These are phyloP conservation scores for Alternaria triticina DNA, from an alignment of 2,329 filamentous ascomycete species.

Conservation along the genomic window DNA sequence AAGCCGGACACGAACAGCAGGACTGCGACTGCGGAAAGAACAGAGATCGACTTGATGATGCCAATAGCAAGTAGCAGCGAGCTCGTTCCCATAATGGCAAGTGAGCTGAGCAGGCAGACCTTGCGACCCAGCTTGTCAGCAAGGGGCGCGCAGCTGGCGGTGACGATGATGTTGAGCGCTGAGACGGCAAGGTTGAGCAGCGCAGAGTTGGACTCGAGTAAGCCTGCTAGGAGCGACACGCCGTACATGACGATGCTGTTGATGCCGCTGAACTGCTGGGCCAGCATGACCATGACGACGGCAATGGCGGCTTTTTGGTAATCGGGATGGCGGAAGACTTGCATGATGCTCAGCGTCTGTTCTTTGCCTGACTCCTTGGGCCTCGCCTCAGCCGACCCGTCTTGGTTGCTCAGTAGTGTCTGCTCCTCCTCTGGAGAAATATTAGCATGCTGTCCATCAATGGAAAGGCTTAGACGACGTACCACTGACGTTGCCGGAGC, in stretches of 20 bases:
- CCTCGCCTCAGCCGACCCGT: conserved; percentile 30
- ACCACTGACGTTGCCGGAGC: conserved; percentile 38
- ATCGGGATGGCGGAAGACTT: conserved; percentile 69
- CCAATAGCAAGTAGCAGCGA: conserved; percentile 80
- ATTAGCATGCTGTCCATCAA: conserved; percentile 17
- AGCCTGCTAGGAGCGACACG: conserved; percentile 80
- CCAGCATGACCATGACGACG: conserved; percentile 90
- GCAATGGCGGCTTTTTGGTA: conserved; percentile 85
- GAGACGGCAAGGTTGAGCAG: conserved; percentile 88
- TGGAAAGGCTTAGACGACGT: background rate
- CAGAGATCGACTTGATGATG: conserved; percentile 74
- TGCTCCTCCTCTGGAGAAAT: conserved; percentile 67
- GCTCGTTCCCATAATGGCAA: conserved; percentile 81
- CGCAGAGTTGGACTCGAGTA: conserved; percentile 81
- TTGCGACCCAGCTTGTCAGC: conserved; percentile 90
- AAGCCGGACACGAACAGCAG: conserved; percentile 89
- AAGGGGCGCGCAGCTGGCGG: conserved; percentile 79
- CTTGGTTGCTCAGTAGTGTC: conserved; percentile 64
- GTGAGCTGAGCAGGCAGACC: conserved; percentile 79
- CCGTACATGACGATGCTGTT: conserved; percentile 99
- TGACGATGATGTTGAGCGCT: conserved; percentile 83
- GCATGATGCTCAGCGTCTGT: conserved; percentile 52
- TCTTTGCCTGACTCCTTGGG: conserved; percentile 38
- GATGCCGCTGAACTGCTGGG: conserved; percentile 89
- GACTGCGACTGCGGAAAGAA: conserved; percentile 81